Percentiles rank a stretch among this genome's conserved stretches.
These are phyloP conservation scores for Pyronema domesticum DNA, from an alignment of 495 filamentous ascomycete genomes.

Conservation along the genomic window DNA sequence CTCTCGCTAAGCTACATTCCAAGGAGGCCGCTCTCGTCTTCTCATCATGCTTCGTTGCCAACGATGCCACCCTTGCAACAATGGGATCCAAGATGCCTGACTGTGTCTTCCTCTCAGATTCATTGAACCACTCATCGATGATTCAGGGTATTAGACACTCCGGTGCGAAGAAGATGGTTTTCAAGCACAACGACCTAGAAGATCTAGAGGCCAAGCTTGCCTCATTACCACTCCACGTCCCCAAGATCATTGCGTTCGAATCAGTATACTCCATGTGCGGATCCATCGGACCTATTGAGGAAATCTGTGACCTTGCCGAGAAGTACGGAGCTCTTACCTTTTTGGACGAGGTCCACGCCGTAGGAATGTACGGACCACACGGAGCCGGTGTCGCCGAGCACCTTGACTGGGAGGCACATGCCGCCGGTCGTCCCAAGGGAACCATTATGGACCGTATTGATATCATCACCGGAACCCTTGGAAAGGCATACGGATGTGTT, in stretches of 20 bases:
- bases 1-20: conserved; percentile 70
- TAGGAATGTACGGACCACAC: conserved; percentile 96
- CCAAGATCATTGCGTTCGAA: conserved; percentile 98
- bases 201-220: conserved; percentile 86
- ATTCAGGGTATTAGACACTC: conserved; percentile 98
- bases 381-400: conserved; percentile 96
- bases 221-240: conserved; percentile 59
- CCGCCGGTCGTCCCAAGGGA: conserved; percentile 47
- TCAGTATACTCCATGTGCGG: conserved; percentile 99
- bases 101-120: conserved; percentile 90
- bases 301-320: conserved; percentile 87
- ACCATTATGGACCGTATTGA: conserved; percentile 91
- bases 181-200: conserved; percentile 87
- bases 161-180: conserved; percentile 88
- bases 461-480: conserved; percentile 92
- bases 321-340: conserved; percentile 97
- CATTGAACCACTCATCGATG: conserved; percentile 95
- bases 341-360: conserved; percentile 93
- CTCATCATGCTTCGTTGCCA: conserved; percentile 92
- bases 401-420: conserved; percentile 74
- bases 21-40: conserved; percentile 88
- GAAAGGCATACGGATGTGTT: conserved; percentile 95
- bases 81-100: conserved; percentile 88
- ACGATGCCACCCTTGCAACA: conserved; percentile 92
- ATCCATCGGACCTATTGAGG: conserved; percentile 83